Conservation (phyloP, 768 basidiomycete genomes). For the Rhodotorula sphaerocarpa region DNA sequence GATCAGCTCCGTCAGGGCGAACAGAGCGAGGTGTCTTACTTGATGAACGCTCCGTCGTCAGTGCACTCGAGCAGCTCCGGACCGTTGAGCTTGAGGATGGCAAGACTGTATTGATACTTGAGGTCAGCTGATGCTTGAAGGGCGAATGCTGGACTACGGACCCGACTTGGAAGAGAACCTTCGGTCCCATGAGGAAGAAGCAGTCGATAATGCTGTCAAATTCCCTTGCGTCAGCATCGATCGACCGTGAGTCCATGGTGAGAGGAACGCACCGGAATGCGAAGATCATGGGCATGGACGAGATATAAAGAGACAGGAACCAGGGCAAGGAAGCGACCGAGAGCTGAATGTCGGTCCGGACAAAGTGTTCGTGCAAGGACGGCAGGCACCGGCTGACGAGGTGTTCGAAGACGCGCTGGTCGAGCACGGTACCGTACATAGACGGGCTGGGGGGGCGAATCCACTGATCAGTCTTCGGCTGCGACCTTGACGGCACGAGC, state of each 20-base stretch:
- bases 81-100: slow-evolving; percentile 95
- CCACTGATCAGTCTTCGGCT: not conserved
- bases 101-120: slow-evolving; percentile 46
- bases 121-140: not conserved
- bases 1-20: not conserved
- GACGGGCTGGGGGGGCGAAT: slow-evolving; percentile 57
- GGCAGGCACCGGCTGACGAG: slow-evolving; percentile 66
- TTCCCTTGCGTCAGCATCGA: not conserved
- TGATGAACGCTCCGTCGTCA: slow-evolving; percentile 93
- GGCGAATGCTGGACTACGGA: slow-evolving; percentile 45
- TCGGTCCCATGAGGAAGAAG: slow-evolving; percentile 89
- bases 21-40: slow-evolving; percentile 50
- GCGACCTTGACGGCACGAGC: not conserved
- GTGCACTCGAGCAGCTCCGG: slow-evolving; percentile 83
- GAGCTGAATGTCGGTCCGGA: slow-evolving; percentile 82
- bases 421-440: slow-evolving; percentile 98
- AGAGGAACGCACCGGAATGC: slow-evolving; percentile 59
- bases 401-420: slow-evolving; percentile 94
- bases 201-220: slow-evolving; percentile 37
- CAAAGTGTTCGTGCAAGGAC: slow-evolving; percentile 79
- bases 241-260: not conserved
- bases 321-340: slow-evolving; percentile 94
- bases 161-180: slow-evolving; percentile 98
- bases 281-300: slow-evolving; percentile 62
- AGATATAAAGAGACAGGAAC: slow-evolving; percentile 87